Base-by-base conservation (phyloP, 164 flowering plant species). In the Chloranthus sessilifolius region DNA sequence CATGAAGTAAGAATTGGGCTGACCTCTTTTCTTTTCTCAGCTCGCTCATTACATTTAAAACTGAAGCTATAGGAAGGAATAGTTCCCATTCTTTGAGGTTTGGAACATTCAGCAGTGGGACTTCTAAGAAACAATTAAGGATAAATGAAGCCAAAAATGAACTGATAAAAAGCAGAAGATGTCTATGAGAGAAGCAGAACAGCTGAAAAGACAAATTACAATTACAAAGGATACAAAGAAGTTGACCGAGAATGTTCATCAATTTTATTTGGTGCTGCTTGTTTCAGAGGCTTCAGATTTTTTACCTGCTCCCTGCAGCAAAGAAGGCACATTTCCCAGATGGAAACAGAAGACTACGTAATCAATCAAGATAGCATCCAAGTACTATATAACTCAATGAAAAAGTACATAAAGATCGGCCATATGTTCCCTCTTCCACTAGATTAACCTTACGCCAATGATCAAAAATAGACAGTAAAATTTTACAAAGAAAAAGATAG, bases 11-110 rank as follows among this genome's bases (percentile, higher is more conserved):
- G 53, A 35, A 15, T 22, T 61, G 58, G 29, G 59, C 73, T 20
- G 60, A 91, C 98, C 90, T 83, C 94, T 74, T 44, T 92, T 67
- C 98, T 72, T 67, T 75, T 92, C 64, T 88, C 95, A 61, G 96
- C 96, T 55, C 98, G 78, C 63, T 92, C 95, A 65, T 82, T 67
- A 55, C 98, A 92, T 64, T 56, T 83, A 61, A 92, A 92, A 61
- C 82, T 92, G 71, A 92, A 83, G 61, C 72, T 65, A 59, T 88
- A 88, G 34, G 82, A 50, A 38, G 96, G 98, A 53, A 80, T 78
- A 52, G 75, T 53, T 26, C 85, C 91, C 9, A 64, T 55, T 74
- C 66, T 79, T 55, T 52, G 77, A 50, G 83, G 40, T 66, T 74
- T 82, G 33, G 55, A 62, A 54, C 79, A 81, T 62, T 44, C 79